phyloP scores from a whole-genome alignment of 257 asterid species.

The Marsdenia floribunda region DNA sequence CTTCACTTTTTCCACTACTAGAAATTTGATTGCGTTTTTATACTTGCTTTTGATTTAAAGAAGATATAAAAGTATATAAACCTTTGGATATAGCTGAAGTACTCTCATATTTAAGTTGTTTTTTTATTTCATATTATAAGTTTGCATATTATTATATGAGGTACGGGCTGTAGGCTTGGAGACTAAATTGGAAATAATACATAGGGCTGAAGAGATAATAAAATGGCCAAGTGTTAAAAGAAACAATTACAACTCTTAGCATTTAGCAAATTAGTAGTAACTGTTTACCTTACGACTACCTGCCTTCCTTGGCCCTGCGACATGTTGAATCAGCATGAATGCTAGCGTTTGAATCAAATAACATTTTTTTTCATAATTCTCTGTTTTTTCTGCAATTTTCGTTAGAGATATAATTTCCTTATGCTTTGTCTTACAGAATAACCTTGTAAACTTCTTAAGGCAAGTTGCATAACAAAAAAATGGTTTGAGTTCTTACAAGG shows the following conservation, averaged over 20 bases:
- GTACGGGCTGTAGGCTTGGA: neutral
- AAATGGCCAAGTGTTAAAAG: neutral
- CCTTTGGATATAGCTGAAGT: neutral
- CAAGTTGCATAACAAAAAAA: neutral
- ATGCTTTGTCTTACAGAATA: conserved; percentile 5
- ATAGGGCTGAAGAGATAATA: neutral
- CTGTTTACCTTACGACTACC: neutral
- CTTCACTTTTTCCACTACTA: neutral
- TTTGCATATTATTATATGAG: neutral
- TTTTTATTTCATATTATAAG: neutral
- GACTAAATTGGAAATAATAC: neutral
- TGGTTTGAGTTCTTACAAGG: neutral
- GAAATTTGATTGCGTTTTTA: neutral
- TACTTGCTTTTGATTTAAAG: neutral
- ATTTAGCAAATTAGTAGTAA: neutral
- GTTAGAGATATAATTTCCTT: neutral
- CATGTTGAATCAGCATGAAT: neutral
- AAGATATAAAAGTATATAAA: neutral
- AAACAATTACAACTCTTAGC: neutral
- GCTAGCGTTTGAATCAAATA: neutral
- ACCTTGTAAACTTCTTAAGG: neutral
- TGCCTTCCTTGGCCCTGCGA: neutral
- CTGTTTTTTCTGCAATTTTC: neutral
- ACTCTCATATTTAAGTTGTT: neutral
- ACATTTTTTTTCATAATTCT: neutral